A percentile compares a stretch with the other conserved stretches of the same genome.
Evolutionary conservation across 108 stramenopile species (phyloP).

Genomic region (Stephanodiscus minutulus): DNA sequence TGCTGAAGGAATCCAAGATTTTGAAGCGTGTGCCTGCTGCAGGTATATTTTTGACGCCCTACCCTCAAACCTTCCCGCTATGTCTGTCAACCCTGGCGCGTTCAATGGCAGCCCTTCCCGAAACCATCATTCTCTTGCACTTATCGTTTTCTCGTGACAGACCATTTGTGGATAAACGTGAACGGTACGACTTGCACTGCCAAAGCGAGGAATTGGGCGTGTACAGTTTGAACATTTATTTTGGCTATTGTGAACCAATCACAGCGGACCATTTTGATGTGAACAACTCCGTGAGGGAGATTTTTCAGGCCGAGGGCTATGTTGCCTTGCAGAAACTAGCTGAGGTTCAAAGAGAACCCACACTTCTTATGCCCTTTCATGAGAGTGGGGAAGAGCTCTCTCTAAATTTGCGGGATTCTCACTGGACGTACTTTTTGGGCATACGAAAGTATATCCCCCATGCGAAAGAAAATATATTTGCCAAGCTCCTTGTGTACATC

Average conservation of each 20-base stretch:
- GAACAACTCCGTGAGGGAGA: neutral
- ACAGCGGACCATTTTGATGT: conserved; percentile 8
- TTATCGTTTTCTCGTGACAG: conserved; percentile 10
- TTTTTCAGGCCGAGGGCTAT: conserved; percentile 6
- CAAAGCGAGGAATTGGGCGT: conserved; percentile 6
- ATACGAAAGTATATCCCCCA: conserved; percentile 5
- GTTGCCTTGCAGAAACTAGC: conserved; percentile 6
- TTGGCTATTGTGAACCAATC: conserved; percentile 3
- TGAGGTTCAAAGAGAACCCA: neutral
- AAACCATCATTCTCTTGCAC: conserved; percentile 9
- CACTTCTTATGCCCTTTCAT: neutral
- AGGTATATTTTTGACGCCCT: neutral
- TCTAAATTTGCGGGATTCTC: neutral
- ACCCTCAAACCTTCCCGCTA: neutral
- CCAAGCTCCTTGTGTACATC: conserved; percentile 1
- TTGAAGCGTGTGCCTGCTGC: conserved; percentile 6
- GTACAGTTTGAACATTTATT: conserved; percentile 8
- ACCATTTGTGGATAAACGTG: conserved; percentile 1
- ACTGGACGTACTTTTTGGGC: conserved; percentile 11
- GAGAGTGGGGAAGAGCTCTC: neutral
- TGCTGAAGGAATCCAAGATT: conserved; percentile 4
- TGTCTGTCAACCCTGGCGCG: conserved; percentile 4
- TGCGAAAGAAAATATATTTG: neutral
- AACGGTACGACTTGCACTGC: neutral
- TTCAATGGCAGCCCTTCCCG: conserved; percentile 6